Evolutionary conservation across 768 basidiomycete species (phyloP).

Genomic region (Naganishia antarctica): DNA sequence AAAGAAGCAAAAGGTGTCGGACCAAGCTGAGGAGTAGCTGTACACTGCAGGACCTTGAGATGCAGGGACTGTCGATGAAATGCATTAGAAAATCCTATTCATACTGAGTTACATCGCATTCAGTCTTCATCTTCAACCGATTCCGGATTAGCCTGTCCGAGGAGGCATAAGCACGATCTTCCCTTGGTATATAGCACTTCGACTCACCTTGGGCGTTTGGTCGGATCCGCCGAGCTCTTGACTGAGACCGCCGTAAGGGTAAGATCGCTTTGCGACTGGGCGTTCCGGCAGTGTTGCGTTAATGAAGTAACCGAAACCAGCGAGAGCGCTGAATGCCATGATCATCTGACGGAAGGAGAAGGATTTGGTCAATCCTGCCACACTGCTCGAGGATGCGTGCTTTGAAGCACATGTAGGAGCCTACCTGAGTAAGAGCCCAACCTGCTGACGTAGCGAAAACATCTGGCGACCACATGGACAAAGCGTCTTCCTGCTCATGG

Average conservation of each 20-base stretch:
- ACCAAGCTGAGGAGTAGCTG: not conserved
- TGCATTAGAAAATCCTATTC: not conserved
- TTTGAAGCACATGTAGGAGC: no score
- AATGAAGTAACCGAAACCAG: conserved; percentile 42
- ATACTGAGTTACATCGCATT: conserved; percentile 11
- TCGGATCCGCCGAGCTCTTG: conserved; percentile 43
- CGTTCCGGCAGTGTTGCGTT: conserved; percentile 36
- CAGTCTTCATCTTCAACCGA: conserved; percentile 26
- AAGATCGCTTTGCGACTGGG: conserved; percentile 40
- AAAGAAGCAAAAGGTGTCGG: conserved; percentile 2
- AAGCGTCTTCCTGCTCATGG: conserved; percentile 51
- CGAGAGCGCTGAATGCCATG: conserved; percentile 42
- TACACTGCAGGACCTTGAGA: not conserved
- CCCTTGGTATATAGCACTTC: not conserved
- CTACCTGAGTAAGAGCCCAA: conserved; percentile 43
- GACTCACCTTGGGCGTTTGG: conserved; percentile 26
- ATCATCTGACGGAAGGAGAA: conserved; percentile 35
- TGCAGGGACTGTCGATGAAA: not conserved
- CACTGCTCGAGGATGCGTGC: no score
- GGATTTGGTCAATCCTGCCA: not conserved
- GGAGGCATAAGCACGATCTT: not conserved
- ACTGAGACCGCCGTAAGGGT: conserved; percentile 48
- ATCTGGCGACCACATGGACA: conserved; percentile 52
- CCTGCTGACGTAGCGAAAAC: conserved; percentile 46
- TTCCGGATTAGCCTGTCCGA: conserved; percentile 23